Evolutionary conservation across 2,329 filamentous ascomycete genomes (phyloP).

Genomic region (Neurospora sp.): DNA sequence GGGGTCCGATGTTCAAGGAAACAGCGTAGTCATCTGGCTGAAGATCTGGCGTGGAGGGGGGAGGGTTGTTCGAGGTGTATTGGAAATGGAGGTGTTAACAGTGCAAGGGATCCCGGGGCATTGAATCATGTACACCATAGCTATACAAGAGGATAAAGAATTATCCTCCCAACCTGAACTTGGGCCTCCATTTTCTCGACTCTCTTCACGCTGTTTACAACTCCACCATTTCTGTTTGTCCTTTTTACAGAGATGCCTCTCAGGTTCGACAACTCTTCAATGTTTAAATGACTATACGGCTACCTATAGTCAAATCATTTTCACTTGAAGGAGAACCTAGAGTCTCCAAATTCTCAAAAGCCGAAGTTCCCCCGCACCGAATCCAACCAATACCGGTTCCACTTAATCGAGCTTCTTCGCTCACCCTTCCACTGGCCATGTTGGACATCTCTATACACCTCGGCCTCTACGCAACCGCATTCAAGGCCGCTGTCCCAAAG

Average conservation of each 20-base stretch:
- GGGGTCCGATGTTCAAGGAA: background rate
- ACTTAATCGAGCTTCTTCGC: background rate
- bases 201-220: background rate
- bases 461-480: background rate
- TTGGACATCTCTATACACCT: background rate
- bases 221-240: background rate
- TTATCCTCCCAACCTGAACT: background rate
- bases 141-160: background rate
- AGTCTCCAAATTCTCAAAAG: background rate
- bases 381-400: background rate
- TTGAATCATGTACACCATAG: background rate
- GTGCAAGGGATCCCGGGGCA: background rate
- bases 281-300: background rate
- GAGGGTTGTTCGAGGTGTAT: background rate
- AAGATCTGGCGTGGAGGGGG: background rate
- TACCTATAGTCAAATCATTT: background rate
- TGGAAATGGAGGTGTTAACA: background rate
- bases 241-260: background rate
- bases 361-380: background rate
- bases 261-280: background rate
- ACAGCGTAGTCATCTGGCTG: background rate
- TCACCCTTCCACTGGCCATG: background rate
- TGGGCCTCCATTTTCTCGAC: background rate
- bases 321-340: background rate
- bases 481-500: background rate